Evolutionary conservation across 768 basidiomycete genomes (phyloP).

Genomic region (Rhodotorula babjevae): DNA sequence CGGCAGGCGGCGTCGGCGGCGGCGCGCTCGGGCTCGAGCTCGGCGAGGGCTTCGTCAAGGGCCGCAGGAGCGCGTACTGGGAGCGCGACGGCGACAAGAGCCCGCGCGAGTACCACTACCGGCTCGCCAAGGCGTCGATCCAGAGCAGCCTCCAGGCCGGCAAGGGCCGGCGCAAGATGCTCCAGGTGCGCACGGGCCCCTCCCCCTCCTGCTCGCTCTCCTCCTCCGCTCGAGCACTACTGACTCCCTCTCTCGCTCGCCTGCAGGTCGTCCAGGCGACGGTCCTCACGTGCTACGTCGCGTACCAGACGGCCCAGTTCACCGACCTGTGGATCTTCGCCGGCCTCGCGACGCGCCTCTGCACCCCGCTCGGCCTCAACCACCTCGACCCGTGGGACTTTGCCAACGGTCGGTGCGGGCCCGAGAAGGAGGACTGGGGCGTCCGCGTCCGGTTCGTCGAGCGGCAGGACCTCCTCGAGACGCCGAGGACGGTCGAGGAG

Average conservation of each 20-base stretch:
- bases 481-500: constrained; percentile 16
- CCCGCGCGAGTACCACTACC: constrained; percentile 25
- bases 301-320: constrained; percentile 23
- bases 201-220: no score
- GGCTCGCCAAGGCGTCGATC: constrained; percentile 2
- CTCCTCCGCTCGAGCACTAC: neutral
- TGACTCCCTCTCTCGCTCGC: no score
- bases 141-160: neutral
- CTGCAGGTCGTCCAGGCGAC: constrained; percentile 30
- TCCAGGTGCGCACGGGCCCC: constrained; percentile 21
- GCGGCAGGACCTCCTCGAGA: constrained; percentile 8
- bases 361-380: constrained; percentile 33
- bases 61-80: neutral
- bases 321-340: constrained; percentile 30
- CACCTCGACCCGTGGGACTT: constrained; percentile 37
- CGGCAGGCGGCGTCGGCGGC: no score
- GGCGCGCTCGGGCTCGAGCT: neutral
- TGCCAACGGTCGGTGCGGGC: neutral
- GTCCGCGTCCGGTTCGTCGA: constrained; percentile 8
- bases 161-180: constrained; percentile 8
- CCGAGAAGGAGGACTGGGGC: constrained; percentile 26
- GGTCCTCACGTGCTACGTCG: constrained; percentile 23
- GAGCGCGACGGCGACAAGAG: neutral
- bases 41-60: neutral
- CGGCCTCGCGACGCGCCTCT: constrained; percentile 30